phyloP scores from a whole-genome alignment of 1,284 basidiomycete species.

The Ustilago curta region DNA sequence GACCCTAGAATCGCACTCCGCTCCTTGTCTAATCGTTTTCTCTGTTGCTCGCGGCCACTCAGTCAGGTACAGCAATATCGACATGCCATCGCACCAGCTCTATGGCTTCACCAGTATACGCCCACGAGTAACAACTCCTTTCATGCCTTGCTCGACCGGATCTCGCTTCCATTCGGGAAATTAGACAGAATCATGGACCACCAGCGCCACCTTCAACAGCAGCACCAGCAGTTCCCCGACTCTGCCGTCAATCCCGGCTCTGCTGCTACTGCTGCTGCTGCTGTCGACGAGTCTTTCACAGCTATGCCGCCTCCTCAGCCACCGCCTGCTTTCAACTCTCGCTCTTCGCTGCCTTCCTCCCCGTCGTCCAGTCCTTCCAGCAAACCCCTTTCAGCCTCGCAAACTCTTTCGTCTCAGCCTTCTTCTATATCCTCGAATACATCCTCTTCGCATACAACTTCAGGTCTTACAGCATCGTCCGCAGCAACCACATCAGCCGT shows the following conservation, averaged over 20 bases:
- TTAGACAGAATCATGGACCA: background rate
- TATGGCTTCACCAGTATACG: conserved; percentile 3
- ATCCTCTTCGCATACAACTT: conserved; percentile 5
- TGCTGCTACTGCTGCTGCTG: conserved; percentile 4
- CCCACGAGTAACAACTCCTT: background rate
- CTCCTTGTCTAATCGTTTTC: conserved; percentile 1
- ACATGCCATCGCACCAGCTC: conserved; percentile 5
- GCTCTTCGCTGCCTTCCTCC: conserved; percentile 14
- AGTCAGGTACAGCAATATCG: background rate
- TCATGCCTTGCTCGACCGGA: conserved; percentile 4
- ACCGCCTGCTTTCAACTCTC: conserved; percentile 14
- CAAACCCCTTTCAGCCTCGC: background rate
- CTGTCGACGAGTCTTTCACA: background rate
- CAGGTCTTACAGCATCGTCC: conserved; percentile 11
- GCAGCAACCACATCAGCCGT: conserved; percentile 4
- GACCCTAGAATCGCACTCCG: conserved; percentile 13
- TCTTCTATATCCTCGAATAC: conserved; percentile 13
- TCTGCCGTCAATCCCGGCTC: background rate
- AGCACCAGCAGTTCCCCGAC: background rate
- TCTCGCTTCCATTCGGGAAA: conserved; percentile 5
- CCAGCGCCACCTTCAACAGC: background rate
- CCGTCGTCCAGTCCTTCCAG: conserved; percentile 4
- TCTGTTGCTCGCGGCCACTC: background rate
- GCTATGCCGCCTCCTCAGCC: conserved; percentile 16
- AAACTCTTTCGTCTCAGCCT: conserved; percentile 2